A percentile compares a stretch with the other conserved stretches of the same genome.
Evolutionary conservation across 441 rosid species (phyloP).

Genomic region (Pelargonium fulgidum): DNA sequence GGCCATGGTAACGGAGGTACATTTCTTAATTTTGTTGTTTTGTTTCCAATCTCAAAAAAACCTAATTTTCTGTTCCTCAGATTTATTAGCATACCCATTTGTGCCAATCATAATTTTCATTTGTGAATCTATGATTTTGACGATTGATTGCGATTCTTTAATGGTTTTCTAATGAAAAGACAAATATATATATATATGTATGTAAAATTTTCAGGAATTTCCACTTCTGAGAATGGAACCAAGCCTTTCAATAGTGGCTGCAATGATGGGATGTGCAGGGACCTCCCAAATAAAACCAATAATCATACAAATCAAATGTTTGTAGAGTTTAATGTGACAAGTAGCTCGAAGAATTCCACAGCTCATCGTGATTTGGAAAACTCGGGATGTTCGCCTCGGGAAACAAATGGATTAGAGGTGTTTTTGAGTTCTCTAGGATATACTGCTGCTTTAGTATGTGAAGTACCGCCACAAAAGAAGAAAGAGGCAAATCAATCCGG

Average conservation of each 20-base stretch:
- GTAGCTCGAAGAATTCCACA: constrained; percentile 28
- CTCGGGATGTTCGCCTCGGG: constrained; percentile 33
- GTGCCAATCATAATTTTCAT: neutral
- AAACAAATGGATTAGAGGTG: constrained; percentile 37
- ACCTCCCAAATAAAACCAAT: constrained; percentile 19
- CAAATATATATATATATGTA: neutral
- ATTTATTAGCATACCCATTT: neutral
- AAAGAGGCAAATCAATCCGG: constrained; percentile 14
- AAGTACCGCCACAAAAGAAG: constrained; percentile 28
- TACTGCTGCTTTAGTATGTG: constrained; percentile 36
- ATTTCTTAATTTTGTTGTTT: constrained; percentile 4
- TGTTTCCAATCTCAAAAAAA: neutral
- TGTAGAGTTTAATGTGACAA: constrained; percentile 33
- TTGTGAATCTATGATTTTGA: too few relatives aligned
- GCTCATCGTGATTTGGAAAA: constrained; percentile 28
- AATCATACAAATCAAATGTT: constrained; percentile 28
- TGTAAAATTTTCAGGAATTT: constrained; percentile 28
- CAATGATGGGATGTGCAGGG: constrained; percentile 15
- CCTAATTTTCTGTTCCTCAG: constrained; percentile 20
- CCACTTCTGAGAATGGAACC: constrained; percentile 20
- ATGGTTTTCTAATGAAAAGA: constrained; percentile 5
- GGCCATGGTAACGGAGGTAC: constrained; percentile 59
- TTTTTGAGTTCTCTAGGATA: constrained; percentile 41
- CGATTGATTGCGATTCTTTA: too few relatives aligned
- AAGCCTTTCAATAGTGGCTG: constrained; percentile 15